Evolutionary conservation across 495 filamentous ascomycete species (phyloP).

Genomic region (Trichodelitschia bisporula): DNA sequence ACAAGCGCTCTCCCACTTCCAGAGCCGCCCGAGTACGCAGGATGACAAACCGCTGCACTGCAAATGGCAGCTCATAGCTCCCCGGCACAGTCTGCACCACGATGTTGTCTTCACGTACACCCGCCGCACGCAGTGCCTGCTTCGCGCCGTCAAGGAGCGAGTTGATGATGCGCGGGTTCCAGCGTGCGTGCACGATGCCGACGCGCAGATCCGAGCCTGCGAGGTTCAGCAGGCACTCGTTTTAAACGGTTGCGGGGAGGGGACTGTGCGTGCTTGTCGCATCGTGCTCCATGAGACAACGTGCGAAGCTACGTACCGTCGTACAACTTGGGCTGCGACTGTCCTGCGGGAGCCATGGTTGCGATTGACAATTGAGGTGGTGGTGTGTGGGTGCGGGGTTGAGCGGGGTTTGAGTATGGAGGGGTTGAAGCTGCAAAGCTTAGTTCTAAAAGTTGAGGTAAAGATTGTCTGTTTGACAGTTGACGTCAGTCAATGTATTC

Average conservation of each 20-base stretch:
- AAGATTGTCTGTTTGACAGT: too few relatives aligned
- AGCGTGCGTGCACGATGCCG: slow-evolving; percentile 84
- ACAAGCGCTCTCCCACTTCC: too few relatives aligned
- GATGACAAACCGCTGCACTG: slow-evolving; percentile 49
- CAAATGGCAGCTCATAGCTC: slow-evolving; percentile 77
- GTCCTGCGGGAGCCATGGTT: too few relatives aligned
- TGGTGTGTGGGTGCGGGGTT: too few relatives aligned
- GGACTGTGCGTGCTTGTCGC: background rate
- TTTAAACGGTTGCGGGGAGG: background rate
- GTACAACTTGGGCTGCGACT: slow-evolving; percentile 7
- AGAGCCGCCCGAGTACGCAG: too few relatives aligned
- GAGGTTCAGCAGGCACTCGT: background rate
- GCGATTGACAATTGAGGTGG: too few relatives aligned
- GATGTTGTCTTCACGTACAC: slow-evolving; percentile 74
- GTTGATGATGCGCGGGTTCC: slow-evolving; percentile 65
- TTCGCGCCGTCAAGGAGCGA: slow-evolving; percentile 51
- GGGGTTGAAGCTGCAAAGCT: too few relatives aligned
- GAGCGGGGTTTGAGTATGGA: too few relatives aligned
- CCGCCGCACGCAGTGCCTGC: slow-evolving; percentile 34
- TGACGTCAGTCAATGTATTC: too few relatives aligned
- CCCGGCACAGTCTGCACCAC: slow-evolving; percentile 74
- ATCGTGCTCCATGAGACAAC: background rate
- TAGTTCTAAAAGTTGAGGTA: too few relatives aligned
- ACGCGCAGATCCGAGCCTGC: slow-evolving; percentile 64
- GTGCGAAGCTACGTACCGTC: slow-evolving; percentile 7